phyloP scores from a whole-genome alignment of 345 rosid genomes.

The Populus deltoides region DNA sequence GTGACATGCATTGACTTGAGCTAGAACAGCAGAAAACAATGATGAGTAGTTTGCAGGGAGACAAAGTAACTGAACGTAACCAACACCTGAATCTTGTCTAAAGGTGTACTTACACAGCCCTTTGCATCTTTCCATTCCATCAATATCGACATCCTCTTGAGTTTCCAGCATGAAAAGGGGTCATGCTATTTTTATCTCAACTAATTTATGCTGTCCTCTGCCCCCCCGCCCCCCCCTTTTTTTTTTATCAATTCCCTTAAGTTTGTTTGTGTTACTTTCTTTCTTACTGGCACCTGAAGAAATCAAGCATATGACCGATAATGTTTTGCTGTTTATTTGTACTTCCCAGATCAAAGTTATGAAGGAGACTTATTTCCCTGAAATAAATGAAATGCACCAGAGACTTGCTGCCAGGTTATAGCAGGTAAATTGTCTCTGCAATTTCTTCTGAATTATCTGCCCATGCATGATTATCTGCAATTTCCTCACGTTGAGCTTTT shows the following conservation, averaged over 20 bases:
- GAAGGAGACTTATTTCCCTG: constrained; percentile 68
- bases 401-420: constrained; percentile 58
- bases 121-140: too few relatives aligned
- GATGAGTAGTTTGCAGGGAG: too few relatives aligned
- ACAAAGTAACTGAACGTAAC: too few relatives aligned
- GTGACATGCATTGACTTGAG: neutral
- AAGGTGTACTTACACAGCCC: too few relatives aligned
- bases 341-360: constrained; percentile 51
- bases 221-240: neutral
- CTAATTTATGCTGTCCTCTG: too few relatives aligned
- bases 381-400: constrained; percentile 67
- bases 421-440: constrained; percentile 41
- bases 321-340: neutral
- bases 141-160: too few relatives aligned
- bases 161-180: too few relatives aligned
- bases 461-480: neutral
- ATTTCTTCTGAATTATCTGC: neutral
- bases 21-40: too few relatives aligned
- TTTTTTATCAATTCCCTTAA: neutral
- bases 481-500: neutral
- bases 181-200: too few relatives aligned
- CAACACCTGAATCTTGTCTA: too few relatives aligned
- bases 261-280: neutral
- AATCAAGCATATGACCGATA: too few relatives aligned
- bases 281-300: too few relatives aligned